Base-by-base conservation (phyloP, 2,329 filamentous ascomycete genomes). In the Talaromyces albobiverticillius region DNA sequence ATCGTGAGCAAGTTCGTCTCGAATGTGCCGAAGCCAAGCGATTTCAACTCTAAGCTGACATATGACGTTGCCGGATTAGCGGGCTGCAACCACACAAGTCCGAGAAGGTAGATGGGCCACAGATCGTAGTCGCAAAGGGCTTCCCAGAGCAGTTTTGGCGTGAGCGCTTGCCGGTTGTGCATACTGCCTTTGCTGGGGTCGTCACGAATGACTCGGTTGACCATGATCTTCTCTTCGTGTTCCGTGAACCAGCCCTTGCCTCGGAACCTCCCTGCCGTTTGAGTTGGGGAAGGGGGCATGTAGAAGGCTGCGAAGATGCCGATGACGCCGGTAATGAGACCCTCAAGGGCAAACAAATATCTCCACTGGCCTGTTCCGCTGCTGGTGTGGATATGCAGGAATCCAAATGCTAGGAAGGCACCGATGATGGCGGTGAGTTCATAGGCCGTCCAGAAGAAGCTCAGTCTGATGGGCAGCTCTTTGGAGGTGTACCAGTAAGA, bases 401-500 rank as follows among this genome's bases (percentile, higher is more conserved):
- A 71, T 1, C 71, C 71, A 46, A 66, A 82, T 0, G 76, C 76
- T 4, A 80, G 68, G 41, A 80, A 74, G 0, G 79, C 67, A 11
- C 78, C 65, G 1, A 79, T 66, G 18, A 79, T 79, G 1, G 70
- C 64, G 0, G 77, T 79, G 0, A 67, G 67, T 46, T 77, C 60
- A 11, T 87, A 82, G 0, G 85, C 79, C 0, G 83, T 83, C 88
- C 87, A 91, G 71, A 90, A 90, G 62, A 78, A 82, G 60, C 82
- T 82, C 16, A 91, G 71, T 1, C 88, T 80, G 10, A 81, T 79
- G 0, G 87, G 86, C 0, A 92, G 74, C 65, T 91, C 88, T 50
- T 78, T 78, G 0, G 82, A 82, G 43, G 83, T 90, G 72, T 90
- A 92, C 70, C 87, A 92, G 68, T 91, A 91, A 3, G 82, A 85